These are phyloP conservation scores for Pestalotiopsis sp. DNA, from an alignment of 2,329 filamentous ascomycete genomes.

Conservation along the genomic window DNA sequence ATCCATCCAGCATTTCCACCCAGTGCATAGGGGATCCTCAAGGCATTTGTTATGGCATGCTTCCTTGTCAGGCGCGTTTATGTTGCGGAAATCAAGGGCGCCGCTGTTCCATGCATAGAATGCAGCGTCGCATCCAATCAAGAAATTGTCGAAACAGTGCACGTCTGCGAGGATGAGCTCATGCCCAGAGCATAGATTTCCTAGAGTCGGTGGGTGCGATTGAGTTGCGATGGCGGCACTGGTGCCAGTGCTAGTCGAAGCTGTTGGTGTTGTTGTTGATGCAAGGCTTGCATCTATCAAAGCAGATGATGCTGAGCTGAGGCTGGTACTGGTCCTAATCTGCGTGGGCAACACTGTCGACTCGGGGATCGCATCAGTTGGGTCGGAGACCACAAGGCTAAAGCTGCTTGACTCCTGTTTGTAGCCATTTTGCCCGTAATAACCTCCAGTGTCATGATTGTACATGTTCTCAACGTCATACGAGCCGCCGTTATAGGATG, in stretches of 20 bases:
- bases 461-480: background rate
- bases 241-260: background rate
- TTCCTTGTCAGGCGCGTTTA: background rate
- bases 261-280: background rate
- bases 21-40: background rate
- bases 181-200: background rate
- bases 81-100: background rate
- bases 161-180: background rate
- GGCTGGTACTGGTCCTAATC: background rate
- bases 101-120: background rate
- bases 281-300: background rate
- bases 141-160: background rate
- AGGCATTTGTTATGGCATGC: background rate
- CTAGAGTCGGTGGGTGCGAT: background rate
- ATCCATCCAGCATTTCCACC: background rate
- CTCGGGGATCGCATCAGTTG: background rate
- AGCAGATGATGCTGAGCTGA: background rate
- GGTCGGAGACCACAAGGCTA: background rate
- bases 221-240: background rate
- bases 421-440: background rate
- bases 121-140: background rate
- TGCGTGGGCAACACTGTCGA: background rate
- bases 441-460: background rate
- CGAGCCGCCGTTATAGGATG: background rate
- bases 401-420: background rate